A percentile compares a stretch with the other conserved stretches of the same genome.
Evolutionary conservation across 1,284 basidiomycete species (phyloP).

Genomic region (Ganoderma multipileum): DNA sequence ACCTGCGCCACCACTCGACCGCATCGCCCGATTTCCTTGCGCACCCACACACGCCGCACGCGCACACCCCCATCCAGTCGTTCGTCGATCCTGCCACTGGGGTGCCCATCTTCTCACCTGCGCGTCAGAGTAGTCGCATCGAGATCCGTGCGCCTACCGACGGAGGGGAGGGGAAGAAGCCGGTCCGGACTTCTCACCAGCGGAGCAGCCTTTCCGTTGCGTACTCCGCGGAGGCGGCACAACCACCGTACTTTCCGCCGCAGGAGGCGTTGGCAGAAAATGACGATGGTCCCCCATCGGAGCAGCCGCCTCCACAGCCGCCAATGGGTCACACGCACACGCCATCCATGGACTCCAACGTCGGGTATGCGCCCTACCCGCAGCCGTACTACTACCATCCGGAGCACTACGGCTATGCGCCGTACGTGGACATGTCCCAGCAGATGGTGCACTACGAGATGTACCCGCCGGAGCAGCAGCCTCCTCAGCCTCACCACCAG

Average conservation of each 20-base stretch:
- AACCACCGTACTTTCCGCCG: conserved; percentile 13
- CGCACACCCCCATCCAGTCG: conserved; percentile 59
- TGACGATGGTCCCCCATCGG: background rate
- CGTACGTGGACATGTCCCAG: conserved; percentile 67
- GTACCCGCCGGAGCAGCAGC: conserved; percentile 62
- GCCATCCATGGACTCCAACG: conserved; percentile 42
- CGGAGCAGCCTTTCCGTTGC: conserved; percentile 34
- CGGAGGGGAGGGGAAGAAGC: conserved; percentile 39
- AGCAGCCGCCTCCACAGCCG: conserved; percentile 22
- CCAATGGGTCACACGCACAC: conserved; percentile 34
- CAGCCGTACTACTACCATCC: conserved; percentile 67
- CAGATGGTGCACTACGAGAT: conserved; percentile 70
- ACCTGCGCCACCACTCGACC: conserved; percentile 59
- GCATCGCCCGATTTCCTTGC: conserved; percentile 66
- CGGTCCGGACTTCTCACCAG: conserved; percentile 46
- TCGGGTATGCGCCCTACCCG: conserved; percentile 61
- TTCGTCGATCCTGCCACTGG: conserved; percentile 70
- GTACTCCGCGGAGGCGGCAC: conserved; percentile 4
- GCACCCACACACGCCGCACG: conserved; percentile 62
- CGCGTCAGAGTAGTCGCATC: conserved; percentile 72
- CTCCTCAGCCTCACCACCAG: conserved; percentile 29
- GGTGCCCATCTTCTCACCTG: conserved; percentile 71
- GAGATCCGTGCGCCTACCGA: conserved; percentile 76
- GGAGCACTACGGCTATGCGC: conserved; percentile 68
- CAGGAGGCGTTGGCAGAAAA: conserved; percentile 17